A percentile compares a stretch with the other conserved stretches of the same genome.
Evolutionary conservation across 805 yeast genomes (phyloP).

Genomic region (Zygoascus bituminiphila): DNA sequence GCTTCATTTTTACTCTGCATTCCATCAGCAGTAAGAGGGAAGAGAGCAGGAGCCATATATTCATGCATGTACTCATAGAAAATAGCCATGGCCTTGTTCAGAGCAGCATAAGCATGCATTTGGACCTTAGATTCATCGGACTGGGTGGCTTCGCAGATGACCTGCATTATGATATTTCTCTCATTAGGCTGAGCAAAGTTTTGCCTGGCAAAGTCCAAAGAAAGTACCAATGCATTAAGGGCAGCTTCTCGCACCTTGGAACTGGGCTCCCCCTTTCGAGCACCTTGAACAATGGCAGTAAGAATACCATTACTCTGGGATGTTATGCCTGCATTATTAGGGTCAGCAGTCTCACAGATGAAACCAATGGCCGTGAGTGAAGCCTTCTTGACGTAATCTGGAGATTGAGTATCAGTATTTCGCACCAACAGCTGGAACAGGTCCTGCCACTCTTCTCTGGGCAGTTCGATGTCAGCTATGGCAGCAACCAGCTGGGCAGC

Average conservation of each 20-base stretch:
- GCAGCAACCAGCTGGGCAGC: slow-evolving; percentile 95
- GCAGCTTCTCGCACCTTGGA: slow-evolving; percentile 79
- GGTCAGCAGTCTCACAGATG: slow-evolving; percentile 92
- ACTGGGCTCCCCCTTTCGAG: slow-evolving; percentile 72
- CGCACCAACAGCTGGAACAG: slow-evolving; percentile 76
- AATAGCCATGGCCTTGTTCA: slow-evolving; percentile 82
- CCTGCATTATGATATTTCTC: slow-evolving; percentile 96
- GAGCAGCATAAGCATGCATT: slow-evolving; percentile 92
- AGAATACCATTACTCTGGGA: slow-evolving; percentile 85
- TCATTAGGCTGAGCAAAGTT: slow-evolving; percentile 93
- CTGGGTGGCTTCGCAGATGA: slow-evolving; percentile 98
- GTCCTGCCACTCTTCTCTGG: slow-evolving; percentile 80
- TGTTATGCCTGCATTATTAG: slow-evolving; percentile 63
- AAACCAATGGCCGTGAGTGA: slow-evolving; percentile 87
- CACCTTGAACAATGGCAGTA: slow-evolving; percentile 96
- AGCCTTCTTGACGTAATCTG: slow-evolving; percentile 75
- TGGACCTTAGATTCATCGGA: slow-evolving; percentile 73
- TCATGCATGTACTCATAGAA: slow-evolving; percentile 86
- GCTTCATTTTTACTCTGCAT: slow-evolving; percentile 79
- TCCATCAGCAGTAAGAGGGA: slow-evolving; percentile 76
- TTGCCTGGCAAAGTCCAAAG: slow-evolving; percentile 77
- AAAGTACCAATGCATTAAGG: slow-evolving; percentile 80
- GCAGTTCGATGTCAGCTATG: slow-evolving; percentile 92
- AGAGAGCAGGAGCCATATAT: slow-evolving; percentile 95
- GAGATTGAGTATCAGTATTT: slow-evolving; percentile 72